Conservation (phyloP, 2,329 filamentous ascomycete genomes). For the Alternaria rosae region DNA sequence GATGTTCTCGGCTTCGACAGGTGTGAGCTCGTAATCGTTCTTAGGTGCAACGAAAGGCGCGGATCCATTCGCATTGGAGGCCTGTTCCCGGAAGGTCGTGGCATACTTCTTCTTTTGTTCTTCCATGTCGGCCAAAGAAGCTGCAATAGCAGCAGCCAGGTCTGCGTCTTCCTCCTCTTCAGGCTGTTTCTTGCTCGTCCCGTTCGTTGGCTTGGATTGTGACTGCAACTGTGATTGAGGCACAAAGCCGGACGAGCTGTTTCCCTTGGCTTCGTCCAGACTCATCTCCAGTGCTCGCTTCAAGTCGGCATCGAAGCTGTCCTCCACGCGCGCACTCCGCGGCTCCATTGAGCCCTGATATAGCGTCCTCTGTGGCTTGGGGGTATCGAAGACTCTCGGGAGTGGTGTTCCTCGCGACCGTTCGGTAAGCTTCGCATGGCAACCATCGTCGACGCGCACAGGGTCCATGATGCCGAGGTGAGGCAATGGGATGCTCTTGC, state of each 20-base stretch:
- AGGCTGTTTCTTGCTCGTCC: constrained; percentile 42
- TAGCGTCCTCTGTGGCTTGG: constrained; percentile 65
- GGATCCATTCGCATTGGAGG: constrained; percentile 61
- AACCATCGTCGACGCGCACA: constrained; percentile 95
- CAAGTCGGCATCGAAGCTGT: constrained; percentile 92
- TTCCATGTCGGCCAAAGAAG: constrained; percentile 95
- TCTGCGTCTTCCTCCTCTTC: constrained; percentile 91
- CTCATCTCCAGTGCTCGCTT: constrained; percentile 97
- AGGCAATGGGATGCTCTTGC: constrained; percentile 84
- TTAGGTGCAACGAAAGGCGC: constrained; percentile 68
- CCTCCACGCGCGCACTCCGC: constrained; percentile 84
- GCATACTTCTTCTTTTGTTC: constrained; percentile 94
- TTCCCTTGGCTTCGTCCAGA: constrained; percentile 85
- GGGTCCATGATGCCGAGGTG: constrained; percentile 91
- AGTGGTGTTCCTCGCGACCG: constrained; percentile 62
- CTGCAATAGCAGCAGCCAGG: constrained; percentile 91
- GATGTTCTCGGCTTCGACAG: constrained; percentile 96
- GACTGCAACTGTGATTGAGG: constrained; percentile 65
- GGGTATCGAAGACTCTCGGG: constrained; percentile 56
- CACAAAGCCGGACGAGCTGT: constrained; percentile 73
- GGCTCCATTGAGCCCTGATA: constrained; percentile 83
- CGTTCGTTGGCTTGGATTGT: constrained; percentile 49
- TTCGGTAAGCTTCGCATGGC: constrained; percentile 86
- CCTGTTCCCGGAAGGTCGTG: constrained; percentile 81
- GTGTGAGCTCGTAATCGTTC: constrained; percentile 92